These are phyloP conservation scores for Penicillium sp. DNA, from an alignment of 2,329 filamentous ascomycete species.

Conservation along the genomic window DNA sequence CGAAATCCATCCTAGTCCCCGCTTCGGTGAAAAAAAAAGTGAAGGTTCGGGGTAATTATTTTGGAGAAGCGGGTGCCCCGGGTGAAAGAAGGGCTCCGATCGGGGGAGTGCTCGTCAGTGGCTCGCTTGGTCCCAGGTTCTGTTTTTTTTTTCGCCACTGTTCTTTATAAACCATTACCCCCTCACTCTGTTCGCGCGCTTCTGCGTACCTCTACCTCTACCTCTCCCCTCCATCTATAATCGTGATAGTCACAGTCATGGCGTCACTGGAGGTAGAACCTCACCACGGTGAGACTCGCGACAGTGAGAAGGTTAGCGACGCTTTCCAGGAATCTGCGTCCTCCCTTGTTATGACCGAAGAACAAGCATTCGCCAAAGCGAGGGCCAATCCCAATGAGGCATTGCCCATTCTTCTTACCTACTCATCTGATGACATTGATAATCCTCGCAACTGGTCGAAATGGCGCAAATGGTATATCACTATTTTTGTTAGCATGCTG, in stretches of 20 bases:
- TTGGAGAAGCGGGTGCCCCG: conserved; percentile 8
- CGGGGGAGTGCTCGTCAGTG: background rate
- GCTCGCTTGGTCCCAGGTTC: background rate
- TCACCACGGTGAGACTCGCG: background rate
- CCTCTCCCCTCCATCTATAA: background rate
- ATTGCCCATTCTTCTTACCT: conserved; percentile 24
- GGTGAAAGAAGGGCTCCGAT: background rate
- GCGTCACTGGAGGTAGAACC: conserved; percentile 1
- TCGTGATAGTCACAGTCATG: conserved; percentile 2
- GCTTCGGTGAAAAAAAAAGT: background rate
- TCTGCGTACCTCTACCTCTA: background rate
- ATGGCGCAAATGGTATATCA: conserved; percentile 45
- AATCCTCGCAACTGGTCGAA: conserved; percentile 45
- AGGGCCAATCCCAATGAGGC: conserved; percentile 24
- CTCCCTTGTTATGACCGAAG: conserved; percentile 20
- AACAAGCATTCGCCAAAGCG: conserved; percentile 26
- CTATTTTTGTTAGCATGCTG: conserved; percentile 39
- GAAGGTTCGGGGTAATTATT: conserved; percentile 1
- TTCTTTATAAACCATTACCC: background rate
- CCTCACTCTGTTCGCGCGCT: background rate
- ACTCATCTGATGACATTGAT: conserved; percentile 25
- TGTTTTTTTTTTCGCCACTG: background rate
- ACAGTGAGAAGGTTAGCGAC: conserved; percentile 18
- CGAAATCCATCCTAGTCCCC: background rate
- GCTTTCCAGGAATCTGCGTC: conserved; percentile 9